Evolutionary conservation across 108 stramenopile species (phyloP), one percentile per base, ranked within the genome.

Genomic region (Pseudonitzschia multiseries): DNA sequence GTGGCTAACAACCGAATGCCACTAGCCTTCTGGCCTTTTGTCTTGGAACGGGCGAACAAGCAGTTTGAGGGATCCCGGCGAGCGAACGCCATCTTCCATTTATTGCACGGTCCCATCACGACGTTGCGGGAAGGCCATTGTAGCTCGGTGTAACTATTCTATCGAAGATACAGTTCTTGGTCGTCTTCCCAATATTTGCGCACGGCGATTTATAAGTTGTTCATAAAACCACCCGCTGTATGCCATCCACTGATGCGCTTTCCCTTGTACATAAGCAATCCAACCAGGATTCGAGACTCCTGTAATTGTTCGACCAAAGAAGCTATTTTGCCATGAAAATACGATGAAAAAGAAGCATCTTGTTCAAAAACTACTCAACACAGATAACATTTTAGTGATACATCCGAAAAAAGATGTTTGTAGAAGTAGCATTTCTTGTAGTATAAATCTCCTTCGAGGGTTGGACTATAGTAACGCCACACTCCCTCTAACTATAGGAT

Each of bases 21-120:
- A 26, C 54, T 56, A 20, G 54, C 54, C 5, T 56, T 56, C 24
- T 56, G 54, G 54, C 54, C 54, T 4, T 56, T 26, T 10, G 54
- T 56, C 9, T 56, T 56, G 54, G 54, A 56, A 24, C 54, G 54
- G 24, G 54, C 54, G 10, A 56, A 56, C 54, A 56, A 56, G 20
- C 54, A 56, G 20, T 56, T 56, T 26, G 54, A 56, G 26, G 54
- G 54, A 26, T 56, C 54, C 22, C 54, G 54, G 26, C 21, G 24
- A 56, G 54, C 54, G 10, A 56, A 56, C 20, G 54, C 24, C 10
- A 26, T 56, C 10, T 56, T 56, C 20, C 54, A 56, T 56, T 26
- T 56, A 4, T 24, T 56, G 54, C 54, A 56, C 20, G 54, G 54
- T 10, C 54, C 54, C 26, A 22, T 56, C 12, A 56, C 54, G 54